phyloP scores from a whole-genome alignment of 164 flowering plant species.

The Liquidambar formosana region DNA sequence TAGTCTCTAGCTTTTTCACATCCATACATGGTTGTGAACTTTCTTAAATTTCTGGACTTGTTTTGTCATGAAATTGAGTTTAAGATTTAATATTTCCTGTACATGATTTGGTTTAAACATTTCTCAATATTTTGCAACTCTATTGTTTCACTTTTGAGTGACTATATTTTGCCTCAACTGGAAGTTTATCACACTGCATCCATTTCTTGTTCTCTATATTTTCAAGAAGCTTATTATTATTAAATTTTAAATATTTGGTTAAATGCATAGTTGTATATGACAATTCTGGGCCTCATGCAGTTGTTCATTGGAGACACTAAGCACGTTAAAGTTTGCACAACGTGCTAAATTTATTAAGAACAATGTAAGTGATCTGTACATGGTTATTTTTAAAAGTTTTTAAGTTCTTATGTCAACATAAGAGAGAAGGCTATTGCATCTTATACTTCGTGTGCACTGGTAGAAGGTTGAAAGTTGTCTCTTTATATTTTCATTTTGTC shows the following conservation, averaged over 20 bases:
- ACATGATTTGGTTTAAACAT: no score
- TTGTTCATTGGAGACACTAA: conserved; percentile 88
- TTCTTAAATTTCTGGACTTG: background rate
- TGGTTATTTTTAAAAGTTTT: background rate
- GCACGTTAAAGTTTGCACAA: conserved; percentile 99
- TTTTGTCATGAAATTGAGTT: no score
- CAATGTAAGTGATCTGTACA: conserved; percentile 58
- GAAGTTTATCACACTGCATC: background rate
- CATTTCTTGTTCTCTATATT: background rate
- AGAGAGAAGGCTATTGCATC: background rate
- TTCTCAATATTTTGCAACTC: no score
- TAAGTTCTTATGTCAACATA: background rate
- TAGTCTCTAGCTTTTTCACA: background rate
- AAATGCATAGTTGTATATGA: conserved; percentile 1
- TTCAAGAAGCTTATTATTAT: background rate
- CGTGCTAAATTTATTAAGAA: conserved; percentile 97
- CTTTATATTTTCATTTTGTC: background rate
- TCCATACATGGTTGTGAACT: background rate
- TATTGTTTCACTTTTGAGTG: background rate
- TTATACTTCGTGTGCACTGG: no score
- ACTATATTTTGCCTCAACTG: background rate
- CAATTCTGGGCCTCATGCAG: conserved; percentile 44
- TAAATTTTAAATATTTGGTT: background rate
- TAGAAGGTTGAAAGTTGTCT: no score
- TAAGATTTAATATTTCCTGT: no score